Conservation (phyloP, 805 yeast genomes). For the Cyberlindnera bimundalis region DNA sequence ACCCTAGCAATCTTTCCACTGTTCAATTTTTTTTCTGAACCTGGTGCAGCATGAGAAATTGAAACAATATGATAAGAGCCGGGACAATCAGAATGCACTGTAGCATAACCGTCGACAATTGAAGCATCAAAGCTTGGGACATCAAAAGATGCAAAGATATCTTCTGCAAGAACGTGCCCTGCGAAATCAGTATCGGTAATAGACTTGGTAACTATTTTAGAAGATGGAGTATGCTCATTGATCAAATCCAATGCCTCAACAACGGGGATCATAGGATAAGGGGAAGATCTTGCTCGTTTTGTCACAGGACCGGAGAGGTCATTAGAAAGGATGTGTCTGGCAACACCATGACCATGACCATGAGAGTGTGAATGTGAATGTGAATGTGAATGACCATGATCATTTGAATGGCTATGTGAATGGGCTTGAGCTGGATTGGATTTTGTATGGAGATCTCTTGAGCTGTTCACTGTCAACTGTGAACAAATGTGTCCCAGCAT, state of each 20-base stretch:
- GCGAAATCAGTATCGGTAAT: constrained; percentile 30
- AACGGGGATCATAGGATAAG: constrained; percentile 45
- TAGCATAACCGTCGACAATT: constrained; percentile 57
- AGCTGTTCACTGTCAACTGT: constrained; percentile 33
- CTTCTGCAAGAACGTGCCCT: constrained; percentile 42
- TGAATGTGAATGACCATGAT: neutral
- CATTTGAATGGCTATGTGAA: neutral
- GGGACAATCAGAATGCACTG: constrained; percentile 42
- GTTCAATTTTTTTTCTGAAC: constrained; percentile 18
- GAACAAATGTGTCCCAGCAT: constrained; percentile 42
- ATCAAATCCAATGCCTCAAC: constrained; percentile 37
- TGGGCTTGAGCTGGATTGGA: neutral
- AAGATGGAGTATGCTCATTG: constrained; percentile 31
- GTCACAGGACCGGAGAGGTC: constrained; percentile 37
- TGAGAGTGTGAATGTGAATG: constrained; percentile 6
- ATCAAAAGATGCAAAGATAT: constrained; percentile 34
- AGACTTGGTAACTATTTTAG: constrained; percentile 24
- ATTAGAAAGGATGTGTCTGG: constrained; percentile 37
- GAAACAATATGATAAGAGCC: constrained; percentile 39
- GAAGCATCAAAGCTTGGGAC: constrained; percentile 53
- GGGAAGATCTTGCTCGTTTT: constrained; percentile 42
- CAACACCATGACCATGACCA: constrained; percentile 25
- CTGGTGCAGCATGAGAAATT: constrained; percentile 41
- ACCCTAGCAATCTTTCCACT: constrained; percentile 42
- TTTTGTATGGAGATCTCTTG: constrained; percentile 38